Conservation (phyloP, 2,329 filamentous ascomycete genomes). For the Sphaerostilbella broomeana region DNA sequence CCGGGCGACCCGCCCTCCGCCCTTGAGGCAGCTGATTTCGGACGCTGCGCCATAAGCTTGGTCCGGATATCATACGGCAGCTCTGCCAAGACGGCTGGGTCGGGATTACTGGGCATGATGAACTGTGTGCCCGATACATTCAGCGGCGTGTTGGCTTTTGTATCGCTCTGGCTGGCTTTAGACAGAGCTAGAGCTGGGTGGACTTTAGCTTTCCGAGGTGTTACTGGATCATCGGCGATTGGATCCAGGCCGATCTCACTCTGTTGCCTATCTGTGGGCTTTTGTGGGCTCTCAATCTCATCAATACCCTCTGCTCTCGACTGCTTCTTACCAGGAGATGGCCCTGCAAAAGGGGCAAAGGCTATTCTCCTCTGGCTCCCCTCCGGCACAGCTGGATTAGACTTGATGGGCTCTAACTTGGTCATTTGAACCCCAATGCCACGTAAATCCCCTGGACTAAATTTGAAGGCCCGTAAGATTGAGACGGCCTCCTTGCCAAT, state of each 20-base stretch:
- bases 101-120: slow-evolving; percentile 75
- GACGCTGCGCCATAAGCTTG: slow-evolving; percentile 58
- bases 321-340: slow-evolving; percentile 34
- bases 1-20: slow-evolving; percentile 25
- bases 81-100: slow-evolving; percentile 74
- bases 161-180: slow-evolving; percentile 42
- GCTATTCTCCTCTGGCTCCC: slow-evolving; percentile 73
- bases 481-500: slow-evolving; percentile 80
- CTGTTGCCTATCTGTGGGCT: slow-evolving; percentile 23
- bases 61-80: slow-evolving; percentile 77
- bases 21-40: slow-evolving; percentile 17
- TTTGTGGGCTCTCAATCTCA: slow-evolving; percentile 34
- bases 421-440: slow-evolving; percentile 91
- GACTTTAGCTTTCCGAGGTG: slow-evolving; percentile 44
- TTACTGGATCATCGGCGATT: slow-evolving; percentile 49
- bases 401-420: slow-evolving; percentile 75
- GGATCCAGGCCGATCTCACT: slow-evolving; percentile 38
- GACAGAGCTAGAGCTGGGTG: slow-evolving; percentile 50
- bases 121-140: slow-evolving; percentile 89
- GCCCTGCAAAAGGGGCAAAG: slow-evolving; percentile 53
- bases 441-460: slow-evolving; percentile 86
- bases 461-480: slow-evolving; percentile 71
- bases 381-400: slow-evolving; percentile 47
- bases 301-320: slow-evolving; percentile 45
- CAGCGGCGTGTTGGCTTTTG: slow-evolving; percentile 58